phyloP scores from a whole-genome alignment of 2,329 filamentous ascomycete species.

The Plenodomus lindquistii region DNA sequence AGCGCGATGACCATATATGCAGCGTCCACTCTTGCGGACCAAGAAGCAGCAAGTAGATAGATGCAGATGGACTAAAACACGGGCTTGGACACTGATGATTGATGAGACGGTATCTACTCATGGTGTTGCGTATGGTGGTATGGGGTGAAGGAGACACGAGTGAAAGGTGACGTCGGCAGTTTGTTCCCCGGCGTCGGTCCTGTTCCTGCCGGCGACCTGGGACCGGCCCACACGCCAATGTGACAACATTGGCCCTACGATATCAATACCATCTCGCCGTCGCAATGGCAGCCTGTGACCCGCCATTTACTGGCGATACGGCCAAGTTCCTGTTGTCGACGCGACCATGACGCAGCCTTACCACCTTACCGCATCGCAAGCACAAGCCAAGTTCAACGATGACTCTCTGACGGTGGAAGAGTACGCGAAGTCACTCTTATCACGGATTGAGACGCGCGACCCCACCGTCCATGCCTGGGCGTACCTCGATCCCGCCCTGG shows the following conservation, averaged over 20 bases:
- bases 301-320: neutral
- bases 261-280: neutral
- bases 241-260: neutral
- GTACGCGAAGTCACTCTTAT: conserved; percentile 34
- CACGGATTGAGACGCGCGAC: conserved; percentile 32
- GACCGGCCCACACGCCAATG: neutral
- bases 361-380: conserved; percentile 28
- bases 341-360: conserved; percentile 10
- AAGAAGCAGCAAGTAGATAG: too few relatives aligned
- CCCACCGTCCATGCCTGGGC: conserved; percentile 35
- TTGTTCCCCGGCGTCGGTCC: neutral
- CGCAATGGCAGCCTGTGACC: neutral
- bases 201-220: neutral
- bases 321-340: neutral
- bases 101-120: too few relatives aligned
- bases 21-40: too few relatives aligned
- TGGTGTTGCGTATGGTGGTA: neutral
- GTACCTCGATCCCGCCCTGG: conserved; percentile 37
- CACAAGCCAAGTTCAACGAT: conserved; percentile 24
- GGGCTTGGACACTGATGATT: too few relatives aligned
- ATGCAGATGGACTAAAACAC: too few relatives aligned
- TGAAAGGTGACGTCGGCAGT: neutral
- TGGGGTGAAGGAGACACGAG: neutral
- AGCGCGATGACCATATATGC: too few relatives aligned
- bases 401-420: conserved; percentile 32